Conservation (phyloP, 805 yeast species). For the Candida quercuum region DNA sequence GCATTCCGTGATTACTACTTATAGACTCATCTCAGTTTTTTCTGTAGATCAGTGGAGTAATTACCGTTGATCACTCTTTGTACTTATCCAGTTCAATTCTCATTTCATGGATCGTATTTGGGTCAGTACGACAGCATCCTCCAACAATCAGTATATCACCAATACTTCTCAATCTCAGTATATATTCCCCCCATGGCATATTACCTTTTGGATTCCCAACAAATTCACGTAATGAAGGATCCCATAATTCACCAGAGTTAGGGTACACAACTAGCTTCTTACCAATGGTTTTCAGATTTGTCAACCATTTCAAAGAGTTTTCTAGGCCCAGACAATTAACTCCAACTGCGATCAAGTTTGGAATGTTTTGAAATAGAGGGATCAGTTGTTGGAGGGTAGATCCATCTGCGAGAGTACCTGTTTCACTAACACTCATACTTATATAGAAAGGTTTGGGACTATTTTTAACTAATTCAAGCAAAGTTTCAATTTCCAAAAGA, state of each 20-base stretch:
- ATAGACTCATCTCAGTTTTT: too few species aligned
- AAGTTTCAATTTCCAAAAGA: slow-evolving; percentile 44
- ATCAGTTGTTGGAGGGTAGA: slow-evolving; percentile 32
- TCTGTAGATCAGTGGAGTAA: too few species aligned
- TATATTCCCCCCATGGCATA: slow-evolving; percentile 33
- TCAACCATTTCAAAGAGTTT: slow-evolving; percentile 35
- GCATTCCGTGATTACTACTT: too few species aligned
- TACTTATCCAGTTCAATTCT: background rate
- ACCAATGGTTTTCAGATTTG: slow-evolving; percentile 19
- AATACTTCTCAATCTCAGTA: slow-evolving; percentile 32
- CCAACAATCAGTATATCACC: slow-evolving; percentile 51
- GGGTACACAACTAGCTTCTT: slow-evolving; percentile 58
- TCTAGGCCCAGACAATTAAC: slow-evolving; percentile 59
- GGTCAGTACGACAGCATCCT: slow-evolving; percentile 73
- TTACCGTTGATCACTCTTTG: too few species aligned
- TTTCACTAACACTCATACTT: slow-evolving; percentile 32
- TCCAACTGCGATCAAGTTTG: slow-evolving; percentile 39
- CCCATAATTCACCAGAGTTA: slow-evolving; percentile 68
- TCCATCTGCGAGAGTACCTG: slow-evolving; percentile 43
- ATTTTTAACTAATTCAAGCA: slow-evolving; percentile 34
- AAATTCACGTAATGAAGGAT: slow-evolving; percentile 42
- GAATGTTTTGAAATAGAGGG: slow-evolving; percentile 12
- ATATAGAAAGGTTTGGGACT: slow-evolving; percentile 36
- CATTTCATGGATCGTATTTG: slow-evolving; percentile 24
- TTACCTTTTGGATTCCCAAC: slow-evolving; percentile 18